Evolutionary conservation across 1,284 basidiomycete species (phyloP).

Genomic region (Pseudozyma sp.): DNA sequence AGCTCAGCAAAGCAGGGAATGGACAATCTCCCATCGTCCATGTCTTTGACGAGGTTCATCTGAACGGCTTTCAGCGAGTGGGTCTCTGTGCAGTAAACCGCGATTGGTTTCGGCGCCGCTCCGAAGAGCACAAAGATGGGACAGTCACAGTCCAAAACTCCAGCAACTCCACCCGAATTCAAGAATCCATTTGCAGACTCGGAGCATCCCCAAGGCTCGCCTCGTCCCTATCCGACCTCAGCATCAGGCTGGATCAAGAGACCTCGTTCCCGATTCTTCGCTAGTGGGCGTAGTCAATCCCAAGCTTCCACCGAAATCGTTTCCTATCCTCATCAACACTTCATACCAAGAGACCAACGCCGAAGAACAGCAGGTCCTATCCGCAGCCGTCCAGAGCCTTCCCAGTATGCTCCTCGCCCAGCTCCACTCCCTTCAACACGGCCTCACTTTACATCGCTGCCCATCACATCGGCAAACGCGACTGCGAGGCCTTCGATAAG

Average conservation of each 20-base stretch:
- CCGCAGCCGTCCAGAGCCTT: conserved; percentile 15
- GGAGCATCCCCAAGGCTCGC: not conserved
- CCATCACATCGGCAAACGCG: no score
- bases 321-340: conserved; percentile 12
- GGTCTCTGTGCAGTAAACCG: no score
- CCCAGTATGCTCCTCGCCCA: conserved; percentile 11
- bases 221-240: conserved; percentile 15
- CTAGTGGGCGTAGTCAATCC: not conserved
- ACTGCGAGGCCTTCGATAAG: no score
- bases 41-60: no score
- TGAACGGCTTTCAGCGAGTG: no score
- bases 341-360: conserved; percentile 22
- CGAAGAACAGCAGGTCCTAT: conserved; percentile 24
- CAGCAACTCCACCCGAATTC: not conserved
- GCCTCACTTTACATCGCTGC: no score
- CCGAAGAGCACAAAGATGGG: conserved; percentile 15
- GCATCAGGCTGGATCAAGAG: conserved; percentile 26
- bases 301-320: conserved; percentile 6
- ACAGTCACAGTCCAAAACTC: conserved; percentile 21
- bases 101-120: not conserved
- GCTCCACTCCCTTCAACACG: not conserved
- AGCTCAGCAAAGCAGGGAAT: no score
- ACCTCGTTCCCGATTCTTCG: conserved; percentile 12
- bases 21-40: no score
- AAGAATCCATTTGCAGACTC: not conserved